A percentile compares a stretch with the other conserved stretches of the same genome.
Conservation (phyloP, 306 rosid species). For the Inga laurina region DNA sequence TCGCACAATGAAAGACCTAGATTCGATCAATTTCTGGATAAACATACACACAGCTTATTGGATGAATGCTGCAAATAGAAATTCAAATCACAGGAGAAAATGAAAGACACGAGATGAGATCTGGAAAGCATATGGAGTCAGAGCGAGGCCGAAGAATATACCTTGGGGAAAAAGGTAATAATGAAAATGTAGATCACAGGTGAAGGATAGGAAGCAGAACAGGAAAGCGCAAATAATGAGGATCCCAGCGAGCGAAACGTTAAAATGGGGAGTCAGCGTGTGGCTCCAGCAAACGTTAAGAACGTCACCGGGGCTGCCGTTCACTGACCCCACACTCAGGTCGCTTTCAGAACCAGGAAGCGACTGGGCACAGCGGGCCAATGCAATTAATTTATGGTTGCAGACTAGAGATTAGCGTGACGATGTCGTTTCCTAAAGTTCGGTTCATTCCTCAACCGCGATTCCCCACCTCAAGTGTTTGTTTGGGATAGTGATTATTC, state of each 20-base stretch:
- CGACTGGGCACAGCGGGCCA: background rate
- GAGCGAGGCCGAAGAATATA: background rate
- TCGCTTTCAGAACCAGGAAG: constrained; percentile 25
- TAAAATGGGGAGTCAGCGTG: background rate
- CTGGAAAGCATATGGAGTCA: background rate
- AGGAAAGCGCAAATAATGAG: background rate
- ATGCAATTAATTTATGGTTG: background rate
- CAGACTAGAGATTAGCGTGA: background rate
- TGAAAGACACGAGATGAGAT: background rate
- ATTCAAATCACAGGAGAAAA: background rate
- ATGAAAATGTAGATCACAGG: background rate
- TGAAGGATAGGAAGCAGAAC: constrained; percentile 16
- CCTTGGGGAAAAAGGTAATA: constrained; percentile 10
- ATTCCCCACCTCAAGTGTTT: background rate
- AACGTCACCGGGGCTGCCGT: background rate
- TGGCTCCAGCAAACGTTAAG: background rate
- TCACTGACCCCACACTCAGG: background rate
- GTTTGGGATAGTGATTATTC: too few relatives aligned
- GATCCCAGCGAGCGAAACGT: background rate
- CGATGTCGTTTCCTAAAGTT: background rate
- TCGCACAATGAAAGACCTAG: background rate
- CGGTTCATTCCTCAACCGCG: background rate
- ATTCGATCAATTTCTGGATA: background rate
- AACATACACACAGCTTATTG: background rate
- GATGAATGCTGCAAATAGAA: background rate